Evolutionary conservation across 331 rosid genomes (phyloP).

Genomic region (Acacia pycnantha): DNA sequence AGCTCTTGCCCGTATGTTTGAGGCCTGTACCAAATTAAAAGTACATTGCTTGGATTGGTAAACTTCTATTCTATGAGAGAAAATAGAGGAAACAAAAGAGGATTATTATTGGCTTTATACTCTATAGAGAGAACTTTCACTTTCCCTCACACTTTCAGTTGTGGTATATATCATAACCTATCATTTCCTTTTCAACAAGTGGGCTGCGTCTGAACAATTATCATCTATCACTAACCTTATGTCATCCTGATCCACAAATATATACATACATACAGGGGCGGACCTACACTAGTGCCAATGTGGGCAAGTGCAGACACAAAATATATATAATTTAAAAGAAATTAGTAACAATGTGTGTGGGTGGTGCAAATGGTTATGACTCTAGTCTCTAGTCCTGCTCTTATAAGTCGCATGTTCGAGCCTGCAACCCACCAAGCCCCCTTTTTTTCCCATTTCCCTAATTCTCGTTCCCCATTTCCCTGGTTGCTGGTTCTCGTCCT

Average conservation of each 20-base stretch:
- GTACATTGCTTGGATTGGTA: conserved; percentile 33
- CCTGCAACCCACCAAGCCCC: too few species aligned
- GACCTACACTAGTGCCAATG: too few species aligned
- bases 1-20: conserved; percentile 87
- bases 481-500: too few species aligned
- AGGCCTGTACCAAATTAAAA: conserved; percentile 46
- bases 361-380: too few species aligned
- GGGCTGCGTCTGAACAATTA: conserved; percentile 28
- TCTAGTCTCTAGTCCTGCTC: too few species aligned
- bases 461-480: too few species aligned
- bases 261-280: not conserved
- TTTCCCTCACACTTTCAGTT: conserved; percentile 5
- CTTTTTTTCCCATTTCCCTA: too few species aligned
- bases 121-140: not conserved
- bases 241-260: conserved; percentile 5
- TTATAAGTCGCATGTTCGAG: too few species aligned
- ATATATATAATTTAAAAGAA: too few species aligned
- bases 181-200: conserved; percentile 15
- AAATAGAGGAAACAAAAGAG: conserved; percentile 20
- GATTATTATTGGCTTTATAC: conserved; percentile 18
- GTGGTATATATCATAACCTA: conserved; percentile 17
- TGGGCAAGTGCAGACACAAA: too few species aligned
- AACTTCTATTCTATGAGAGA: conserved; percentile 30
- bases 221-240: not conserved
- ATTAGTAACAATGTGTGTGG: too few species aligned